These are phyloP conservation scores for Penicillium pulvis DNA, from an alignment of 495 filamentous ascomycete species.

Conservation along the genomic window DNA sequence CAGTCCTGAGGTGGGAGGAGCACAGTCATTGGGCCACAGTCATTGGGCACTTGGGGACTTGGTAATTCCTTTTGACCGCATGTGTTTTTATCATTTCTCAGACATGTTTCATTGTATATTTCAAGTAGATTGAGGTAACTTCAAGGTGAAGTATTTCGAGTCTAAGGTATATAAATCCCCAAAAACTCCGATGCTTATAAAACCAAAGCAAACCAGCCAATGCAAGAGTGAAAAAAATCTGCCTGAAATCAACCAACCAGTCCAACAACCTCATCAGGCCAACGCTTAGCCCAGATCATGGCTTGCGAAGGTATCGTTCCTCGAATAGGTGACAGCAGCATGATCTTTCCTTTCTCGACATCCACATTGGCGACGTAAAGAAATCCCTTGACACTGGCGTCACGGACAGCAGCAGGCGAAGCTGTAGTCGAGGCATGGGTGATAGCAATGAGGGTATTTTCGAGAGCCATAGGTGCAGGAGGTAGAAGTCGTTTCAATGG, in stretches of 20 bases:
- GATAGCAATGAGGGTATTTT: constrained; percentile 76
- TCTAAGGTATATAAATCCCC: background rate
- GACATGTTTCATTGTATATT: background rate
- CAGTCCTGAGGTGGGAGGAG: too few species aligned
- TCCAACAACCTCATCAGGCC: constrained; percentile 53
- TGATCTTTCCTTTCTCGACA: constrained; percentile 76
- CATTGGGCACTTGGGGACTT: too few species aligned
- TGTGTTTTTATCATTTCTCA: background rate
- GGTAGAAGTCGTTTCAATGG: constrained; percentile 40
- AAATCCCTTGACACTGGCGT: constrained; percentile 88
- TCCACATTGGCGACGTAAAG: constrained; percentile 91
- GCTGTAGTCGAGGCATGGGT: constrained; percentile 70
- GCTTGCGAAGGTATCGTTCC: constrained; percentile 77
- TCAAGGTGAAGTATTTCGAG: background rate
- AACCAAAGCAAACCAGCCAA: background rate
- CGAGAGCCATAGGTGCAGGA: constrained; percentile 35
- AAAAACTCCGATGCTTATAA: constrained; percentile 6
- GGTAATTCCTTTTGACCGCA: too few species aligned
- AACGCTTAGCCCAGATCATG: constrained; percentile 63
- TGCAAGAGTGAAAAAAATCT: background rate
- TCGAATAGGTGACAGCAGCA: constrained; percentile 78
- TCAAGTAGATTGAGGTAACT: background rate
- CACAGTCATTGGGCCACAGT: too few species aligned
- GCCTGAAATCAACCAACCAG: constrained; percentile 42
- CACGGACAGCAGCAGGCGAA: constrained; percentile 68